phyloP scores from a whole-genome alignment of 2,329 filamentous ascomycete genomes.

The Fonsecaea pedrosoi region DNA sequence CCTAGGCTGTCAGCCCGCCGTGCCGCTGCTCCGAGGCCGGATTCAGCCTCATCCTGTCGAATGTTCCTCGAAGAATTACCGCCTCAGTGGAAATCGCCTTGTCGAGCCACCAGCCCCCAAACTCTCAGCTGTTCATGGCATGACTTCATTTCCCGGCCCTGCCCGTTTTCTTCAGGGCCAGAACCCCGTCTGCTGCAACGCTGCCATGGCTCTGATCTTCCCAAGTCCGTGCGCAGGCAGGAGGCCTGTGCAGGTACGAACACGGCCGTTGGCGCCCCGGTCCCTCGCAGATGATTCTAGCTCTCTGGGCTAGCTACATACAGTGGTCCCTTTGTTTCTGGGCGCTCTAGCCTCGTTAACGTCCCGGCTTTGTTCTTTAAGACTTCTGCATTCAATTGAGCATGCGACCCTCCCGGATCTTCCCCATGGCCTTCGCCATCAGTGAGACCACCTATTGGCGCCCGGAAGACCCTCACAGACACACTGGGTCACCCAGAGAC shows the following conservation, averaged over 20 bases:
- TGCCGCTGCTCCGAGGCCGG: not conserved
- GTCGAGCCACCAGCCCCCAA: constrained; percentile 1
- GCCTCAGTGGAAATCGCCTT: not conserved
- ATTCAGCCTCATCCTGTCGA: constrained; percentile 2
- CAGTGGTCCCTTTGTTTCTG: constrained; percentile 8
- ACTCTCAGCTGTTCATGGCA: not conserved
- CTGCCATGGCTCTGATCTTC: not conserved
- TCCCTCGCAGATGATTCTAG: not conserved
- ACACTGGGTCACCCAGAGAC: constrained; percentile 14
- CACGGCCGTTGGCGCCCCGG: not conserved
- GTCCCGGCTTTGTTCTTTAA: not conserved
- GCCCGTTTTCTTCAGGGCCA: not conserved
- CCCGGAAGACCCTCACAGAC: constrained; percentile 22
- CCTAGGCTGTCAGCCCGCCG: not conserved
- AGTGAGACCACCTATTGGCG: constrained; percentile 9
- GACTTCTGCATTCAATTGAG: constrained; percentile 9
- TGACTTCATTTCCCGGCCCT: not conserved
- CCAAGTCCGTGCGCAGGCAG: not conserved
- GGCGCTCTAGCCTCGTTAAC: constrained; percentile 8
- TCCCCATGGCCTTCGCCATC: constrained; percentile 8
- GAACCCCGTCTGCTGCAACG: constrained; percentile 4
- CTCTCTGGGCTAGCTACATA: not conserved
- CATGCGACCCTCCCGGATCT: constrained; percentile 12
- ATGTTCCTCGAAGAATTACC: not conserved
- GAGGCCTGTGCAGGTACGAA: constrained; percentile 9